phyloP scores from a whole-genome alignment of 257 asterid genomes.

The Sherardia arvensis region DNA sequence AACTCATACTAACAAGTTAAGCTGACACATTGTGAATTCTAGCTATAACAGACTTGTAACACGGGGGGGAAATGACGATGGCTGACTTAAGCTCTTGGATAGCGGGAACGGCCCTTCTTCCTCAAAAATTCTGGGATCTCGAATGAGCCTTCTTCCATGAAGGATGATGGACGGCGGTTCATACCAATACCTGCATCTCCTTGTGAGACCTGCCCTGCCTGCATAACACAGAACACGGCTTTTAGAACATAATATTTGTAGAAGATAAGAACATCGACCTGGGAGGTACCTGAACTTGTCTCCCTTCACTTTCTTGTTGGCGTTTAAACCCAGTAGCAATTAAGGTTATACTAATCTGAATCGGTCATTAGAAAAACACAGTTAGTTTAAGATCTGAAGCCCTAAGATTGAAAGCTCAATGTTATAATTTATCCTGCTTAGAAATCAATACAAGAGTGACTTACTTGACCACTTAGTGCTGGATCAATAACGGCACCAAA shows the following conservation, averaged over 20 bases:
- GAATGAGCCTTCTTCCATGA: conserved; percentile 56
- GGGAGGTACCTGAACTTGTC: conserved; percentile 51
- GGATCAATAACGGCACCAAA: conserved; percentile 94
- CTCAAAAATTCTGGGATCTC: conserved; percentile 87
- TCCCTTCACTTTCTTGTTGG: conserved; percentile 79
- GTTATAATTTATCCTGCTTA: too few species aligned
- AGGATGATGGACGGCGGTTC: conserved; percentile 59
- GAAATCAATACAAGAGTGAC: conserved; percentile 11
- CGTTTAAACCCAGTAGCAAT: conserved; percentile 97
- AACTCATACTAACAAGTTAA: not conserved
- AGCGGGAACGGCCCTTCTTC: conserved; percentile 80
- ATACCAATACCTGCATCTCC: conserved; percentile 49
- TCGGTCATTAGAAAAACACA: conserved; percentile 1
- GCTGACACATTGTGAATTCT: not conserved
- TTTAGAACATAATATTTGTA: not conserved
- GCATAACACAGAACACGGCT: conserved; percentile 11
- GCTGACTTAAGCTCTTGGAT: conserved; percentile 60
- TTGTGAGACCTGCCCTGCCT: conserved; percentile 59
- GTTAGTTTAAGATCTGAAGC: not conserved
- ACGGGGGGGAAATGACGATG: not conserved
- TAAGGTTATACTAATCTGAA: conserved; percentile 79
- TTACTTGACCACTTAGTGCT: conserved; percentile 79
- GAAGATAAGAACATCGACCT: not conserved
- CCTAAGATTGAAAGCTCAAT: too few species aligned
- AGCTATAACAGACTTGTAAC: not conserved